Percentiles rank a stretch among this genome's conserved stretches.
Conservation (phyloP, 2,329 filamentous ascomycete genomes). For the Sclerotinia trifoliorum region DNA sequence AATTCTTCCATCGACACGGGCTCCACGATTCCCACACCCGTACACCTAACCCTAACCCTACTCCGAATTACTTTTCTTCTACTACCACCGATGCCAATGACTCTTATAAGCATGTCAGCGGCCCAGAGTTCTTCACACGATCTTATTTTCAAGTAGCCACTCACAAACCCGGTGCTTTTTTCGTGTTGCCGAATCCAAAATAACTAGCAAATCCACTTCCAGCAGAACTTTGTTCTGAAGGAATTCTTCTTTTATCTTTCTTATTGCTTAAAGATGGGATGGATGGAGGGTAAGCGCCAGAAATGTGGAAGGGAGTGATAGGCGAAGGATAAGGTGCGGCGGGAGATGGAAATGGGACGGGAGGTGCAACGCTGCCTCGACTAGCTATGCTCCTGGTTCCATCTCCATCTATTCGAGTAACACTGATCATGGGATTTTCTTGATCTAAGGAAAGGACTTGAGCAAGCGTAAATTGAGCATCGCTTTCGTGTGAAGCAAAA, state of each 20-base stretch:
- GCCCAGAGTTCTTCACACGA: neutral
- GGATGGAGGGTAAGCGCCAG: neutral
- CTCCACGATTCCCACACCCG: neutral
- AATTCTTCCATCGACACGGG: neutral
- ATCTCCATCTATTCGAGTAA: neutral
- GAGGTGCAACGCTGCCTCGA: neutral
- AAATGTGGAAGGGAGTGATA: neutral
- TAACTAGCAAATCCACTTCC: constrained; percentile 20
- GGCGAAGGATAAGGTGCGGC: neutral
- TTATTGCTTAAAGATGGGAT: neutral
- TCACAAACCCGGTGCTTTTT: constrained; percentile 8
- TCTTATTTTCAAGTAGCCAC: neutral
- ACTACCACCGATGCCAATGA: neutral
- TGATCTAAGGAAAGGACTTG: neutral
- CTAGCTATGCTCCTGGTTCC: constrained; percentile 6
- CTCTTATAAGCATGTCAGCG: constrained; percentile 12
- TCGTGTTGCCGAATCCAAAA: constrained; percentile 11
- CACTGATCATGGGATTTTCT: neutral
- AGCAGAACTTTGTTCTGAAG: neutral
- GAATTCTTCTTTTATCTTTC: constrained; percentile 5
- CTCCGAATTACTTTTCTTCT: too few species aligned
- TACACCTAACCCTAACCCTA: neutral
- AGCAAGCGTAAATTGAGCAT: neutral
- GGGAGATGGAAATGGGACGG: neutral
- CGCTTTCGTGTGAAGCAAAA: neutral